phyloP scores from a whole-genome alignment of 768 basidiomycete species.

The Podaxis rugospora region DNA sequence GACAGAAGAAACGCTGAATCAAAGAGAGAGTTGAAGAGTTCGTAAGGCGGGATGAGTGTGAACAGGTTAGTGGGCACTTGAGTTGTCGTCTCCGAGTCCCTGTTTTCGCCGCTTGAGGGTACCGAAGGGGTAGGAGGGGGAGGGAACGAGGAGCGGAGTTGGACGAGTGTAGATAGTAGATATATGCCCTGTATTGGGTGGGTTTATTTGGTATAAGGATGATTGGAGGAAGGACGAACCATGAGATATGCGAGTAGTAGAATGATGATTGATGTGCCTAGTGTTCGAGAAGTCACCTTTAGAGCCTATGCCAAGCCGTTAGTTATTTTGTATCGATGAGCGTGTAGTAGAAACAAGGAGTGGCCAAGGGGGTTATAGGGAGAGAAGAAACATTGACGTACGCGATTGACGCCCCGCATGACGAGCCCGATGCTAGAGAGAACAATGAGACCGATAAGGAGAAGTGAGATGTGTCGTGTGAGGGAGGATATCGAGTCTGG shows the following conservation, averaged over 20 bases:
- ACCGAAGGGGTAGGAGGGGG: conserved; percentile 34
- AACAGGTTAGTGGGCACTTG: conserved; percentile 47
- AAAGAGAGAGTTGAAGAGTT: conserved; percentile 70
- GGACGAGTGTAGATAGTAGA: conserved; percentile 76
- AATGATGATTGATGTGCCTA: conserved; percentile 73
- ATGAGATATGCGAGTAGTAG: conserved; percentile 79
- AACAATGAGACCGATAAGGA: conserved; percentile 74
- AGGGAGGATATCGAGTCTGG: conserved; percentile 35
- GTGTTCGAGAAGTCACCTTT: conserved; percentile 60
- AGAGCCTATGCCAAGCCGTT: conserved; percentile 35
- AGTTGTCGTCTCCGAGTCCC: not conserved
- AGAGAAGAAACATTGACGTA: conserved; percentile 19
- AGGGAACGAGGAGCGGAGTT: conserved; percentile 79
- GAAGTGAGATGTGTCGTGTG: conserved; percentile 53
- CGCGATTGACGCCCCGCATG: conserved; percentile 62
- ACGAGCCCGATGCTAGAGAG: conserved; percentile 68
- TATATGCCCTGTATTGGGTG: conserved; percentile 63
- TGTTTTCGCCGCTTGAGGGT: not conserved
- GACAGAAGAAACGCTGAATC: conserved; percentile 67
- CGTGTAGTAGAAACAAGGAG: too few relatives aligned
- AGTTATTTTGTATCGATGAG: not conserved
- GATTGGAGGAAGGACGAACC: conserved; percentile 37
- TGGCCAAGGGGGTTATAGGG: too few relatives aligned
- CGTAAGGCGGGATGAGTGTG: conserved; percentile 66
- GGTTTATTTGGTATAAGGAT: not conserved